Evolutionary conservation across 352 stramenopile genomes (phyloP).

Genomic region (Phytophthora hybrid): DNA sequence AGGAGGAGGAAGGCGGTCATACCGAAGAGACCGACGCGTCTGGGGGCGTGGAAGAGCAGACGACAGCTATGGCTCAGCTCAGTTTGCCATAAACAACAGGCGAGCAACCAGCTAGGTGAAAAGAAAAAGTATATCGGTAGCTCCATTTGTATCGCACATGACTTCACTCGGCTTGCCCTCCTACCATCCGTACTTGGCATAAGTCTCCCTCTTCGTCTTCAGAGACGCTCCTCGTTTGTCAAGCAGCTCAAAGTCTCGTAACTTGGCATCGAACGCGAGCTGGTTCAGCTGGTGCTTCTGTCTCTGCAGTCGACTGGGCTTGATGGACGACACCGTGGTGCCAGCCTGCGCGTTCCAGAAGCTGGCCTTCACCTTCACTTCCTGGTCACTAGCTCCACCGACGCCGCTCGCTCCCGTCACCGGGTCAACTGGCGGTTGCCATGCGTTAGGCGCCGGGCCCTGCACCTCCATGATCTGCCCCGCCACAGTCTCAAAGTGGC

Average conservation of each 20-base stretch:
- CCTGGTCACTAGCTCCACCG: conserved; percentile 29
- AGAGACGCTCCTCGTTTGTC: conserved; percentile 67
- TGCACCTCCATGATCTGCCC: conserved; percentile 75
- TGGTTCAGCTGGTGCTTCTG: conserved; percentile 88
- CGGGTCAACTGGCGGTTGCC: conserved; percentile 56
- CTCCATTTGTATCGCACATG: conserved; percentile 21
- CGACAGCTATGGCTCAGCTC: conserved; percentile 35
- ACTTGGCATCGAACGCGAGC: conserved; percentile 81
- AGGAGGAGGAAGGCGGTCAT: conserved; percentile 24
- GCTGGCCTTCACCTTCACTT: conserved; percentile 72
- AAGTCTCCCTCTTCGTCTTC: conserved; percentile 82
- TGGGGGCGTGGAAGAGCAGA: conserved; percentile 38
- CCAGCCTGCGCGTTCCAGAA: conserved; percentile 77
- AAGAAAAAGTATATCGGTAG: conserved; percentile 11
- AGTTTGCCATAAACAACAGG: conserved; percentile 29
- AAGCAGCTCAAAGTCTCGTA: conserved; percentile 74
- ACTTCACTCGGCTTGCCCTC: conserved; percentile 13
- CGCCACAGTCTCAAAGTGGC: conserved; percentile 67
- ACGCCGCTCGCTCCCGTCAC: conserved; percentile 11
- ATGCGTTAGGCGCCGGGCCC: conserved; percentile 55
- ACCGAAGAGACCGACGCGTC: conserved; percentile 16
- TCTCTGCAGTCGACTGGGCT: conserved; percentile 77
- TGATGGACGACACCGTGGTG: conserved; percentile 57
- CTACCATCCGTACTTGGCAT: conserved; percentile 87
- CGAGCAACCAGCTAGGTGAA: neutral